phyloP scores from a whole-genome alignment of 2,329 filamentous ascomycete species.

The Botrytis porri region DNA sequence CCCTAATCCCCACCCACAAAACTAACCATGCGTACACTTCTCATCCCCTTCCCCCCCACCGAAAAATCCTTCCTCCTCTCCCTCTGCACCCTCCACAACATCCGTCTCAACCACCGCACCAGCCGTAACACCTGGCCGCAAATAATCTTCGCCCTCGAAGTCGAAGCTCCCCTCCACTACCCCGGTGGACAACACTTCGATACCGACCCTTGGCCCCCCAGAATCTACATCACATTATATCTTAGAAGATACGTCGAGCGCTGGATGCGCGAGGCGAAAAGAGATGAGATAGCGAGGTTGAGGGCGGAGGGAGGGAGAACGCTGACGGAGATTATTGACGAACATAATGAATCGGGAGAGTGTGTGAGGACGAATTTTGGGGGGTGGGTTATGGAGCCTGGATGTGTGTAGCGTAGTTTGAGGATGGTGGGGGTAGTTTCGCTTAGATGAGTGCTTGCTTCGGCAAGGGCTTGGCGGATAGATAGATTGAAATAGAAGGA shows the following conservation, averaged over 20 bases:
- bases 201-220: background rate
- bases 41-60: background rate
- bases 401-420: background rate
- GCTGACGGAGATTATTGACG: background rate
- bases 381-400: background rate
- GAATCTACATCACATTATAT: background rate
- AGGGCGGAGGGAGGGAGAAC: background rate
- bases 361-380: background rate
- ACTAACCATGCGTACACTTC: background rate
- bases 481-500: background rate
- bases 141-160: background rate
- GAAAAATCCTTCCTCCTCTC: background rate
- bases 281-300: background rate
- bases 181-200: background rate
- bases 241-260: background rate
- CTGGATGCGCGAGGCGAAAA: background rate
- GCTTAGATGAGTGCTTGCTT: background rate
- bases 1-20: too few relatives aligned
- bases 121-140: background rate
- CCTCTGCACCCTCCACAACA: background rate
- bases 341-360: background rate
- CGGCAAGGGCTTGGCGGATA: background rate
- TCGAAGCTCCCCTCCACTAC: background rate
- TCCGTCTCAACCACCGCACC: background rate
- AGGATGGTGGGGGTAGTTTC: background rate